Evolutionary conservation across 371 early-diverging fungal genomes (phyloP), one percentile per base, ranked within the genome.

Genomic region (Furculomyces boomerangus): DNA sequence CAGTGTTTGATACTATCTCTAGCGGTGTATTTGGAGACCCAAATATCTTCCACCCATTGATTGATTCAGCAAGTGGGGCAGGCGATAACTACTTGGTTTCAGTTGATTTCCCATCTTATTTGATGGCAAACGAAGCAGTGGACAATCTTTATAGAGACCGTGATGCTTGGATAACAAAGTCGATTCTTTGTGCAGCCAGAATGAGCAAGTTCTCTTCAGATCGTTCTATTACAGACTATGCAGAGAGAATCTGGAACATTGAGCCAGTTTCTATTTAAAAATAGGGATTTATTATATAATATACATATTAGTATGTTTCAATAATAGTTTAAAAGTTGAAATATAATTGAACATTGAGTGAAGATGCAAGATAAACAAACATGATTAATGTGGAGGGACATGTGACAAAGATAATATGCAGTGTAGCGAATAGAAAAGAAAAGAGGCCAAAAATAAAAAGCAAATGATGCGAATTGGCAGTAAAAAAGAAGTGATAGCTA

Each of bases 151-250:
- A 79, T 72, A 73, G 78, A 64, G 74, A 92, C 70, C 71, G 70
- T 60, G 66, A 71, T 24, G 66, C 66, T 43, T 93, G 93, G 93
- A 73, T 79, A 40, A 78, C 77, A 65, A 84, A 81, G 70, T 82
- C 81, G 47, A 91, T 93, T 59, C 67, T 78, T 50, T 88, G 88
- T 50, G 84, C 88, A 26, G 87, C 91, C 50, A 73, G 80, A 57
- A 90, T 90, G 90, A 83, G 86, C 67, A 86, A 87, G 66, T 92
- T 92, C 74, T 84, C 84, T 47, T 79, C 85, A 30, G 83, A 81
- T 59, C 76, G 90, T 59, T 74, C 88, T 30, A 81, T 89, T 71
- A 65, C 74, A 61, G 90, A 89, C 55, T 90, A 90, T 54, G 91
- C 91, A 24, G 76, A 83, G 53, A 72, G 75, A 41, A 87, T 90